Conservation (phyloP, 106 monocot species). For the Apostasia shenzhenica region DNA sequence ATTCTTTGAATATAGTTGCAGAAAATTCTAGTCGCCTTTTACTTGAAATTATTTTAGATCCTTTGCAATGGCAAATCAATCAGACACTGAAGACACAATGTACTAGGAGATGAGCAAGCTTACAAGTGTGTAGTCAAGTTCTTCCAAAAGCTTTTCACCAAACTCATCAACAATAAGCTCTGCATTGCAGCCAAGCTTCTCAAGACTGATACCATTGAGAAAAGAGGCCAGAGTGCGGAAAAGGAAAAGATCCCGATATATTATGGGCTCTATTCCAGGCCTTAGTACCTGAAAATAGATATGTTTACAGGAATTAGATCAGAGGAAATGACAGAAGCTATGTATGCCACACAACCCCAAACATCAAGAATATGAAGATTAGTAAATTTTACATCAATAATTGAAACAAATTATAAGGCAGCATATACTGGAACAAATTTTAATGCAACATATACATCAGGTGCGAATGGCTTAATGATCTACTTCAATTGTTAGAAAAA, state of each 20-base stretch:
- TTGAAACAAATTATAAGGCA: too few species aligned
- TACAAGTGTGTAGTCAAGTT: constrained; percentile 96
- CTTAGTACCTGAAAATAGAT: constrained; percentile 62
- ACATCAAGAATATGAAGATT: background rate
- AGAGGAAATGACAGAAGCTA: background rate
- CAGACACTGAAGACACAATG: background rate
- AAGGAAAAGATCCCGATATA: constrained; percentile 95
- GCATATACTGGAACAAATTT: too few species aligned
- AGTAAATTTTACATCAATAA: background rate
- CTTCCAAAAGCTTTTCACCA: constrained; percentile 97
- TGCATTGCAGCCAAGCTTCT: constrained; percentile 97
- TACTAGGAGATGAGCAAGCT: constrained; percentile 6
- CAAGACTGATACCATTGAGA: constrained; percentile 91
- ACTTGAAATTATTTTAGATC: too few species aligned
- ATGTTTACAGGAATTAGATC: background rate
- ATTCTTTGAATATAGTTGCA: too few species aligned
- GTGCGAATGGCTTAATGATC: too few species aligned
- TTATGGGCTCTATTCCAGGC: constrained; percentile 95
- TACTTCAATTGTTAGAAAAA: too few species aligned
- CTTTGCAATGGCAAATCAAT: too few species aligned
- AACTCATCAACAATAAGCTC: constrained; percentile 99
- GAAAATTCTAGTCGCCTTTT: too few species aligned
- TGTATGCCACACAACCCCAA: background rate
- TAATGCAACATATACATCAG: too few species aligned
- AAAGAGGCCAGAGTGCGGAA: constrained; percentile 98